Evolutionary conservation across 1,139 yeast species (phyloP), one percentile per base, ranked within the genome.

Genomic region (Torulaspora pretoriensis): DNA sequence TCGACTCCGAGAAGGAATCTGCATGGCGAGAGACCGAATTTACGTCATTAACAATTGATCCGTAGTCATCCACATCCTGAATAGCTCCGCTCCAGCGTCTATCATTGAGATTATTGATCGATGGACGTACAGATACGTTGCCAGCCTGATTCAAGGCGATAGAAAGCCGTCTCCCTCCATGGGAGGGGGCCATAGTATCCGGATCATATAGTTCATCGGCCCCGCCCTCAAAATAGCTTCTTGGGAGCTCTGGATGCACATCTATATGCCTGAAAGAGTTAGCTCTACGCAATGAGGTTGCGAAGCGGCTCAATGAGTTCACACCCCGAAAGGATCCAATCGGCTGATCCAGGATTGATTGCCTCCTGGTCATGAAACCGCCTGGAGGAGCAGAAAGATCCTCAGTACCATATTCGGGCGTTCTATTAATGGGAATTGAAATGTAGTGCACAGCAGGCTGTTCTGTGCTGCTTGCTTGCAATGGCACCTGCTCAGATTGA

Each of bases 261-360:
- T 80, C 85, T 42, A 80, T 68, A 7, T 78, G 70, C 52, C 73
- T 69, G 58, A 79, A 80, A 4, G 88, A 77, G 63, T 84, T 94
- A 0, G 96, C 95, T 57, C 96, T 72, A 37, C 79, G 72, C 59
- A 74, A 80, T 1, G 95, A 85, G 1, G 88, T 79, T 2, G 95
- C 94, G 66, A 88, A 88, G 47, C 86, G 80, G 49, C 77, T 76
- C 33, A 88, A 56, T 2, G 95, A 83, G 64, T 84, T 85, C 24
- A 77, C 74, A 22, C 86, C 86, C 40, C 77, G 64, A 50, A 72
- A 72, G 1, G 78, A 71, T 12, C 67, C 67, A 24, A 63, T 53
- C 8, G 67, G 67, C 17, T 61, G 62, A 42, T 63, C 67, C 23
- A 63, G 48, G 8, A 63, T 58, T n/a, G 67, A 63, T 33, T 55